phyloP scores from a whole-genome alignment of 768 basidiomycete species.

The Tubosaeta brunneosetosa region DNA sequence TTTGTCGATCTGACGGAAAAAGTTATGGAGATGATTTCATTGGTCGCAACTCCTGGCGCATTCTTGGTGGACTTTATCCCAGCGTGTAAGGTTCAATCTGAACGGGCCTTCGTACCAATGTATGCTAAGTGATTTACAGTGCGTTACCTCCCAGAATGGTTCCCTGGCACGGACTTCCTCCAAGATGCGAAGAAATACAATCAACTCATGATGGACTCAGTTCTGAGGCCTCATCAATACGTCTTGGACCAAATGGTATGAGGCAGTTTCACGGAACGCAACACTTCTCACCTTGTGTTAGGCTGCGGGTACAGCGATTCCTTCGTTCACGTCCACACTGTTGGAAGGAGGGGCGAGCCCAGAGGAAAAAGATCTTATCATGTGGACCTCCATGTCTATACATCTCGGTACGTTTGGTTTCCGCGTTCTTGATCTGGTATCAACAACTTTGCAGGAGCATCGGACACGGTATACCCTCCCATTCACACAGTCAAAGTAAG shows the following conservation, averaged over 20 bases:
- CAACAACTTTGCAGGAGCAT: constrained; percentile 30
- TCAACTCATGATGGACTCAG: constrained; percentile 32
- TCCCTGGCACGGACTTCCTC: constrained; percentile 34
- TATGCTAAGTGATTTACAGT: constrained; percentile 15
- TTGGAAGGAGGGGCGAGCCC: constrained; percentile 9
- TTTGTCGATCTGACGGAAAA: constrained; percentile 28
- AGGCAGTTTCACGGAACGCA: background rate
- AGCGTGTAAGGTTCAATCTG: constrained; percentile 4
- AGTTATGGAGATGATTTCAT: constrained; percentile 14
- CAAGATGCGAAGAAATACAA: constrained; percentile 25
- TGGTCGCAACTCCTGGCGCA: constrained; percentile 2
- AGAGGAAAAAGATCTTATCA: constrained; percentile 19
- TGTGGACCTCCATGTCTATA: constrained; percentile 11
- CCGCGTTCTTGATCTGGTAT: background rate
- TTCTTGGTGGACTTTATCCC: constrained; percentile 24
- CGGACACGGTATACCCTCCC: constrained; percentile 41
- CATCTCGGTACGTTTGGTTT: constrained; percentile 8
- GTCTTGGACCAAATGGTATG: constrained; percentile 47
- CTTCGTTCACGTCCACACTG: constrained; percentile 17
- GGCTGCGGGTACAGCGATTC: constrained; percentile 14
- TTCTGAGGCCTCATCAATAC: constrained; percentile 41
- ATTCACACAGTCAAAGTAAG: constrained; percentile 31
- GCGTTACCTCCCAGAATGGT: constrained; percentile 31
- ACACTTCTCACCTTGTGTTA: constrained; percentile 2
- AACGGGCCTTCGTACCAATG: too few relatives aligned